These are phyloP conservation scores for Pleurostoma richardsiae DNA, from an alignment of 2,329 filamentous ascomycete genomes.

Conservation along the genomic window DNA sequence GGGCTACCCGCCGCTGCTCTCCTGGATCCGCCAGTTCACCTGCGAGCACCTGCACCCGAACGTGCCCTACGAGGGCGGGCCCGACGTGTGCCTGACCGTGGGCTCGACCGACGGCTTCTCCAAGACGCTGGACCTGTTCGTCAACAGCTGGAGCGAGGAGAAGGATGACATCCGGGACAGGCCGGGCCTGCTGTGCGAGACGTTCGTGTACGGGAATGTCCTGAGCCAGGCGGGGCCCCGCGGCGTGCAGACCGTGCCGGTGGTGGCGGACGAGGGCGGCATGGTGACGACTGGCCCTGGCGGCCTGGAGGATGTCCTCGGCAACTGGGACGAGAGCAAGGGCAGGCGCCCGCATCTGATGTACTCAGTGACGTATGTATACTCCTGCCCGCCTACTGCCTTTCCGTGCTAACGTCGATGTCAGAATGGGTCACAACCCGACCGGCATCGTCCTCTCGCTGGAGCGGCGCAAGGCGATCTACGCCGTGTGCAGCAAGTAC, in stretches of 20 bases:
- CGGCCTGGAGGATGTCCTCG: slow-evolving; percentile 70
- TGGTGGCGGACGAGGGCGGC: slow-evolving; percentile 73
- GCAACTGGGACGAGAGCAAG: slow-evolving; percentile 72
- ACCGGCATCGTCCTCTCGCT: slow-evolving; percentile 72
- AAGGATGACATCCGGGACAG: slow-evolving; percentile 62
- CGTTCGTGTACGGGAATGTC: slow-evolving; percentile 76
- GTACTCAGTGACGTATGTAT: slow-evolving; percentile 80
- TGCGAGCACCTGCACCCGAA: slow-evolving; percentile 74
- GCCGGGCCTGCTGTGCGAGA: slow-evolving; percentile 75
- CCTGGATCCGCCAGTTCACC: slow-evolving; percentile 75
- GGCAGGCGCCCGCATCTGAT: slow-evolving; percentile 77
- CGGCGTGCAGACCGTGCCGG: slow-evolving; percentile 67
- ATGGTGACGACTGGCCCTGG: slow-evolving; percentile 72
- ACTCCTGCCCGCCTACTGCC: neutral
- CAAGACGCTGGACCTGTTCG: slow-evolving; percentile 72
- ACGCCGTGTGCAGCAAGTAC: slow-evolving; percentile 74
- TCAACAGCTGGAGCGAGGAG: slow-evolving; percentile 67
- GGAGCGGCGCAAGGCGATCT: slow-evolving; percentile 71
- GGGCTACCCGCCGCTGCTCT: slow-evolving; percentile 74
- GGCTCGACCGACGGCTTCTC: slow-evolving; percentile 82
- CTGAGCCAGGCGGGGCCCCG: slow-evolving; percentile 61
- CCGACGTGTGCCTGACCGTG: slow-evolving; percentile 73
- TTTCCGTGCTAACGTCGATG: neutral
- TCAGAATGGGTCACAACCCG: slow-evolving; percentile 75
- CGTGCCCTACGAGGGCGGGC: slow-evolving; percentile 70